Percentiles rank a stretch among this genome's conserved stretches.
phyloP scores from a whole-genome alignment of 2,329 filamentous ascomycete genomes.

The Phialophora verrucosa region DNA sequence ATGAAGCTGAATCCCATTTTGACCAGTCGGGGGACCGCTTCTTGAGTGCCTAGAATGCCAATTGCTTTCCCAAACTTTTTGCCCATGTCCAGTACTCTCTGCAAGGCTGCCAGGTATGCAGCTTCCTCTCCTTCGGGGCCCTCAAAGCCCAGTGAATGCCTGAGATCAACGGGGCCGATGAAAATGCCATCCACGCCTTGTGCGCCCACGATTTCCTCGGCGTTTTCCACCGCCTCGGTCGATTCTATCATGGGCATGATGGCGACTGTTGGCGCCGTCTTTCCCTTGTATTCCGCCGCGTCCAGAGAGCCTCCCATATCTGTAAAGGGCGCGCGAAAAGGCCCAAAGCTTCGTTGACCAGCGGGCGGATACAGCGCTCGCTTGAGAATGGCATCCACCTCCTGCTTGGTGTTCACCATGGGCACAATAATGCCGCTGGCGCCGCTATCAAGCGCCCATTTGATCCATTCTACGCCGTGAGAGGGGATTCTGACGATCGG shows the following conservation, averaged over 20 bases:
- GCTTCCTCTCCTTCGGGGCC: slow-evolving; percentile 10
- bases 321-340: slow-evolving; percentile 21
- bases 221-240: slow-evolving; percentile 19
- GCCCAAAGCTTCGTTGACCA: slow-evolving; percentile 60
- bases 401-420: slow-evolving; percentile 58
- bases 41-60: slow-evolving; percentile 13
- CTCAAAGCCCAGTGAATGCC: slow-evolving; percentile 22
- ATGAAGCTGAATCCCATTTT: slow-evolving; percentile 24
- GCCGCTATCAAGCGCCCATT: slow-evolving; percentile 64
- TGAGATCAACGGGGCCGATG: slow-evolving; percentile 24
- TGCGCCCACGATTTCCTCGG: slow-evolving; percentile 17
- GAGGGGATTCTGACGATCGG: slow-evolving; percentile 57
- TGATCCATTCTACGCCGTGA: slow-evolving; percentile 66
- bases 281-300: slow-evolving; percentile 19
- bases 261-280: slow-evolving; percentile 3
- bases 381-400: slow-evolving; percentile 57
- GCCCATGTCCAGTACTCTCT: slow-evolving; percentile 11
- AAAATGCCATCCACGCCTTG: slow-evolving; percentile 23
- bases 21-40: not conserved
- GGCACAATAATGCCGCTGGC: slow-evolving; percentile 64
- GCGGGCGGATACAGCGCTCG: slow-evolving; percentile 62
- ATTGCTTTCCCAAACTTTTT: slow-evolving; percentile 12
- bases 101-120: slow-evolving; percentile 15
- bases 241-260: slow-evolving; percentile 29
- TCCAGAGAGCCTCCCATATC: not conserved